Conservation (phyloP, 768 basidiomycete genomes). For the Pleurotus citrinopileatus region DNA sequence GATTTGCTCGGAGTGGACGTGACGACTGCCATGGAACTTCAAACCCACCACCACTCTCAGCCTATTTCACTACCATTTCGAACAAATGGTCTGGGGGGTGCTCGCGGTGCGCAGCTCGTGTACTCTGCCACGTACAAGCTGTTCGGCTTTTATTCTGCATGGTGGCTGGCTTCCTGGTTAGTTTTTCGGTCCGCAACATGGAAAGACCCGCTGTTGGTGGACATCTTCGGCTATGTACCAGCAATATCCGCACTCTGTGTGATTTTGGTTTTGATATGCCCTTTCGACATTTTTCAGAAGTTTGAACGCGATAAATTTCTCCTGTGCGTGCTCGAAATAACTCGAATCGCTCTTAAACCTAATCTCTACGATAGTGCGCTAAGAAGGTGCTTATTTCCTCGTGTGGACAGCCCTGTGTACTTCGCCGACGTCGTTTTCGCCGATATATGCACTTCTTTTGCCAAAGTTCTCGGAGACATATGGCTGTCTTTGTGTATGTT, state of each 20-base stretch:
- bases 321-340: conserved; percentile 49
- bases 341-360: conserved; percentile 4
- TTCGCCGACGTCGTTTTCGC: conserved; percentile 94
- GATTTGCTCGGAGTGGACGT: conserved; percentile 73
- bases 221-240: conserved; percentile 76
- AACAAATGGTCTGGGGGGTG: neutral
- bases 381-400: conserved; percentile 71
- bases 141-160: conserved; percentile 54
- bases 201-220: conserved; percentile 58
- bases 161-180: conserved; percentile 68
- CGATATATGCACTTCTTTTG: conserved; percentile 94
- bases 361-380: conserved; percentile 49
- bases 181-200: conserved; percentile 60
- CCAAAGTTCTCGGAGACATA: conserved; percentile 93
- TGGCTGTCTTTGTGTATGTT: conserved; percentile 89
- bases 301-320: conserved; percentile 76
- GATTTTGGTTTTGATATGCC: conserved; percentile 57
- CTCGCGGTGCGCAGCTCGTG: neutral
- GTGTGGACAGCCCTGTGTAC: conserved; percentile 57
- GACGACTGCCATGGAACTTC: conserved; percentile 65
- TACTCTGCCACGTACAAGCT: conserved; percentile 68
- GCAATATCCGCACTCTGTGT: conserved; percentile 61
- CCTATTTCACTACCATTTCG: conserved; percentile 24
- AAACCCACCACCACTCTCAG: conserved; percentile 29
- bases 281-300: conserved; percentile 65